Conservation (phyloP, 495 filamentous ascomycete species). For the Parachaetomium inaequale region DNA sequence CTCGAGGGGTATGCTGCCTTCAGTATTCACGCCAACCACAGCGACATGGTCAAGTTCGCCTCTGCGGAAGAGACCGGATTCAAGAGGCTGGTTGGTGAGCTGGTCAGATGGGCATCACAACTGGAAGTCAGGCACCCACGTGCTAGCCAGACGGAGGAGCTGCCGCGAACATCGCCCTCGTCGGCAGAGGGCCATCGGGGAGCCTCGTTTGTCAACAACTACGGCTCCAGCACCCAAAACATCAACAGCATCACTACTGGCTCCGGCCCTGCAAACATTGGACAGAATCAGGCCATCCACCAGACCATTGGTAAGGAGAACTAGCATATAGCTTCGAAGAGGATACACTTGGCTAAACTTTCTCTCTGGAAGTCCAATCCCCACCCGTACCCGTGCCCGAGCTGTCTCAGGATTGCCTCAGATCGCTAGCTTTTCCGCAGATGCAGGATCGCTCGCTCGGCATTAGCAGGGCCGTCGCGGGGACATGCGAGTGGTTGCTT, state of each 20-base stretch:
- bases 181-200: no score
- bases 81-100: constrained; percentile 31
- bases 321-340: constrained; percentile 6
- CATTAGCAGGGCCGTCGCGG: constrained; percentile 13
- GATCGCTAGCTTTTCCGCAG: constrained; percentile 24
- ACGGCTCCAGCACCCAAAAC: no score
- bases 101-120: constrained; percentile 12
- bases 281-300: no score
- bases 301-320: constrained; percentile 16
- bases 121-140: no score
- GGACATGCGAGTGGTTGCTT: constrained; percentile 41
- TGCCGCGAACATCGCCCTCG: no score
- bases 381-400: background rate
- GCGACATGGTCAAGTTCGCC: constrained; percentile 41
- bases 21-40: constrained; percentile 39
- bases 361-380: background rate
- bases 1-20: constrained; percentile 26
- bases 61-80: constrained; percentile 34
- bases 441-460: constrained; percentile 28
- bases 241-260: no score
- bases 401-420: constrained; percentile 16
- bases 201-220: no score
- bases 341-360: constrained; percentile 11
- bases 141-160: no score
- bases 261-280: no score